Conservation (phyloP, 768 basidiomycete species). For the Favolaschia claudopus region DNA sequence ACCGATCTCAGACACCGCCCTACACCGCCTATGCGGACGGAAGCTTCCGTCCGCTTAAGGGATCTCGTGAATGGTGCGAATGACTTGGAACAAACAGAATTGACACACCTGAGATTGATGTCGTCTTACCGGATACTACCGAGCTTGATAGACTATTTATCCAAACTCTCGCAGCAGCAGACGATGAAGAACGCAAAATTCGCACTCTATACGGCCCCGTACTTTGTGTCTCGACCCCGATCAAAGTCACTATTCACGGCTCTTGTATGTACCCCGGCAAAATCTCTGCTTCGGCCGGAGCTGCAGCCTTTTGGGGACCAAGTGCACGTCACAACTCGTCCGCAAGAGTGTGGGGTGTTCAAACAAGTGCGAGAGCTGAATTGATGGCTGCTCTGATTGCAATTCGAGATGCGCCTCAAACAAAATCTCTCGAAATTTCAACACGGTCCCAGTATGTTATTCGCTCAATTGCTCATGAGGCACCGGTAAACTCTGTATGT, state of each 20-base stretch:
- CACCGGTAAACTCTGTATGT: not conserved
- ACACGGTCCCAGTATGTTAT: conserved; percentile 8
- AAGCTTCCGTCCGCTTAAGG: too few relatives aligned
- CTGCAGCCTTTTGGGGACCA: not conserved
- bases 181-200: not conserved
- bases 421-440: not conserved
- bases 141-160: conserved; percentile 5
- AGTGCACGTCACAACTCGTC: not conserved
- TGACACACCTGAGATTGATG: too few relatives aligned
- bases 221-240: not conserved
- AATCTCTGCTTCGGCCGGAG: not conserved
- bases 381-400: not conserved
- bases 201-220: not conserved
- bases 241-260: conserved; percentile 8
- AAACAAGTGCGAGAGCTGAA: not conserved
- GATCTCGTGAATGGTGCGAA: too few relatives aligned
- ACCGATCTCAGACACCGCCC: too few relatives aligned
- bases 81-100: too few relatives aligned
- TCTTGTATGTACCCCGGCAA: not conserved
- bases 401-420: not conserved
- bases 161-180: not conserved
- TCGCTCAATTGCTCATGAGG: not conserved
- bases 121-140: not conserved
- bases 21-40: too few relatives aligned
- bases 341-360: not conserved